Evolutionary conservation across 2,329 filamentous ascomycete species (phyloP), one percentile per base, ranked within the genome.

Genomic region (Colletotrichum nymphaeae): DNA sequence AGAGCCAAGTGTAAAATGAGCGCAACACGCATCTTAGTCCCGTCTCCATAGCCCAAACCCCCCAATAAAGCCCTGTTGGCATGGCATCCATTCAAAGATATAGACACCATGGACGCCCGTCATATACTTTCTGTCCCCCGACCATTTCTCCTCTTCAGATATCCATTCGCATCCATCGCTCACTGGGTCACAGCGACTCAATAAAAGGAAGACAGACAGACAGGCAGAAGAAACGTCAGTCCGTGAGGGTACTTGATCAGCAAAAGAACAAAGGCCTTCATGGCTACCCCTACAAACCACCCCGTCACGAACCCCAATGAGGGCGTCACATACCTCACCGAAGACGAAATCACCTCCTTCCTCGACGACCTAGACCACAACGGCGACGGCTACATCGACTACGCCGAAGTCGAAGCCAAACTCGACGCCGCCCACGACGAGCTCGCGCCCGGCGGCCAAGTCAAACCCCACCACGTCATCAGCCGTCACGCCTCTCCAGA

Each of bases 321-420:
- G 4, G 77, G 81, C 76, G 74, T 81, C 2, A 75, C 79, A 53
- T 84, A 81, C 59, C 80, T 87, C 58, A 82, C 78, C 58, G 83
- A 88, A 63, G 81, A 86, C 7, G 88, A 90, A 76, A 87, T 90
- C 59, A 79, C 85, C 7, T 77, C 82, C 4, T 90, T 91, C 66
- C 81, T 90, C 53, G 82, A 88, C 70, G 86, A 87, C 35, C 80
- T 91, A 3, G 88, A 90, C 76, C 83, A 84, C 74, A 83, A 90
- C 72, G 82, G 83, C 24, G 85, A 90, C 77, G 88, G 88, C 14
- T 81, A 80, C 75, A 86, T 90, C 69, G 85, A 86, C 69, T 89
- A 89, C 76, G 78, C 78, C 66, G 88, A 90, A 75, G 76, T 90
- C 35, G 88, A 89, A 76, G 81, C 80, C 5, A 89, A 89, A 73